phyloP scores from a whole-genome alignment of 1,284 basidiomycete genomes.

The Fistulinella cinereoalba region DNA sequence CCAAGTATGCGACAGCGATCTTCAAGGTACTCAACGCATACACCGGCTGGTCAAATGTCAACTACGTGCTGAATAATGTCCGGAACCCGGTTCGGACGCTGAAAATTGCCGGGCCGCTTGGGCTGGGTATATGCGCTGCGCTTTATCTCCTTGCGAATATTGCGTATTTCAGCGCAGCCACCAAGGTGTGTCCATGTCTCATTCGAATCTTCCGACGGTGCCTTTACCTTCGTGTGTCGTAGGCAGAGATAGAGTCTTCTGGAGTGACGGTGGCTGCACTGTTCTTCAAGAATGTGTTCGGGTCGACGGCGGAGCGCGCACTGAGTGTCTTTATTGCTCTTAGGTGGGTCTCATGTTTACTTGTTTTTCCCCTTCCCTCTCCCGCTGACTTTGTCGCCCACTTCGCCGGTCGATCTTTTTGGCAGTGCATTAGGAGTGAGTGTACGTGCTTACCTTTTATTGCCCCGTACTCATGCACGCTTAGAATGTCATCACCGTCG shows the following conservation, averaged over 20 bases:
- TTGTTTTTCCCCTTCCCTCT: not conserved
- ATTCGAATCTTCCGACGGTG: not conserved
- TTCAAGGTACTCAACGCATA: conserved; percentile 60
- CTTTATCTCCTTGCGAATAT: conserved; percentile 54
- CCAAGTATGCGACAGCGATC: conserved; percentile 54
- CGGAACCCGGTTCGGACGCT: conserved; percentile 51
- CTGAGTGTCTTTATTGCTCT: conserved; percentile 53
- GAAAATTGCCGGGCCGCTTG: conserved; percentile 54
- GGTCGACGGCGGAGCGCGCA: conserved; percentile 43
- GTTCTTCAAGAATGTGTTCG: conserved; percentile 57
- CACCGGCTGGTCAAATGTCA: conserved; percentile 51
- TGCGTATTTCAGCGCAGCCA: conserved; percentile 46
- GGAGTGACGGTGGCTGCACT: conserved; percentile 51
- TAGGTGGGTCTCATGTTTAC: conserved; percentile 31
- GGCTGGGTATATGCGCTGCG: conserved; percentile 43
- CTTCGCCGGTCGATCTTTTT: not conserved
- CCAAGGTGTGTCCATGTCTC: conserved; percentile 12
- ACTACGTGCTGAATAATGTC: conserved; percentile 57
- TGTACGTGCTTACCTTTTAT: not conserved
- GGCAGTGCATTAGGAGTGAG: conserved; percentile 30
- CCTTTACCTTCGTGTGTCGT: conserved; percentile 2
- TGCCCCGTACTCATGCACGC: conserved; percentile 3
- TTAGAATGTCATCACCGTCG: conserved; percentile 38
- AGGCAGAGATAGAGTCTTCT: conserved; percentile 43
- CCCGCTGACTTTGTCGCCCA: too few species aligned